Evolutionary conservation across 805 yeast species (phyloP), one percentile per base, ranked within the genome.

Genomic region (Candida coquimbonensis): DNA sequence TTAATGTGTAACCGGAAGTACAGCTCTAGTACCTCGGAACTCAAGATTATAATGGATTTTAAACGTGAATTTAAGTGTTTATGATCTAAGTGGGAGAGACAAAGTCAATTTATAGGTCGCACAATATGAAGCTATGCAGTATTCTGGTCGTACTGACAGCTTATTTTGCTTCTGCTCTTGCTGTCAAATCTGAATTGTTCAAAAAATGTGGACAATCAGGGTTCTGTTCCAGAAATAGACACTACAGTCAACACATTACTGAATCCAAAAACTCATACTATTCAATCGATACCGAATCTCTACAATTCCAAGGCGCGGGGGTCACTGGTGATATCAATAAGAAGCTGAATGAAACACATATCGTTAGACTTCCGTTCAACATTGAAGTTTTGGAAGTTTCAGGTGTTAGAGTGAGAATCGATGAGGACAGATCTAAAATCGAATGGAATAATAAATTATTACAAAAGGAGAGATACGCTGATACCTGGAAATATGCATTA

Each of bases 201-300:
- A 86, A 87, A 59, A 77, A 72, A 13, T 90, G 98, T 63, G 78
- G 71, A 7, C 82, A 84, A 56, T 76, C 88, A 16, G 95, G 96
- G 7, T 89, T 90, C 60, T 90, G 98, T 60, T 65, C 73, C 42
- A 74, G 98, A 62, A 87, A 90, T 57, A 69, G 91, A 45, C 79
- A 77, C 47, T 87, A 75, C 59, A 86, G 87, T 1, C 34, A 37
- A 21, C 50, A 55, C 42, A 53, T 56, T 26, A 7, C 40, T 1
- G 43, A 49, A 16, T 51, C 58, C 1, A 65, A 62, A 38, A 62
- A 61, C 19, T 60, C 70, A 1, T 67, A 71, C 29, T 75, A 77
- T 52, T 59, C 69, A 3, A 51, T 75, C 35, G 77, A 74, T 47
- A 54, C 61, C 9, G 48, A 58, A 4, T 54, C 69, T 1, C 47